Conservation (phyloP, 2,329 filamentous ascomycete genomes). For the Zymoseptoria crescenta region DNA sequence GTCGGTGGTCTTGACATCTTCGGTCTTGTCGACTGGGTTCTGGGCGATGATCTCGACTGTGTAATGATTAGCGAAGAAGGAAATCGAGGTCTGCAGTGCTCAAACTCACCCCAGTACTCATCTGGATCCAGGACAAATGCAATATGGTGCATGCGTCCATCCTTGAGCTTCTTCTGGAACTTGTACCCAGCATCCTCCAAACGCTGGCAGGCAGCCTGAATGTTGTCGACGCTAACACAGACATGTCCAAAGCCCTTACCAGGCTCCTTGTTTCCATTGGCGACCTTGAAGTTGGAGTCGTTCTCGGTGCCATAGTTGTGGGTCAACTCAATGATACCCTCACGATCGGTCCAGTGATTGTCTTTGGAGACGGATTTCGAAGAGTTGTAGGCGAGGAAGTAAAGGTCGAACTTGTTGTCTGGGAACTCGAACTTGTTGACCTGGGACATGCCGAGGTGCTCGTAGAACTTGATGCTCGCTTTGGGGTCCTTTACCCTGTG, state of each 20-base stretch:
- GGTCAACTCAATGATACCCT: constrained; percentile 72
- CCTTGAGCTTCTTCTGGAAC: constrained; percentile 90
- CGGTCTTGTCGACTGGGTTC: constrained; percentile 63
- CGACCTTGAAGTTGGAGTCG: constrained; percentile 70
- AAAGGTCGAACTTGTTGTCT: constrained; percentile 84
- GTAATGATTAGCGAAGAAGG: constrained; percentile 23
- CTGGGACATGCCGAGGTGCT: constrained; percentile 79
- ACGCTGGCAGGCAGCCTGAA: constrained; percentile 82
- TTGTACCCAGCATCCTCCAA: constrained; percentile 83
- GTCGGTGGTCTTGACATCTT: constrained; percentile 65
- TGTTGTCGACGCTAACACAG: constrained; percentile 59
- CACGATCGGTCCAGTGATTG: constrained; percentile 67
- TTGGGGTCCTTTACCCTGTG: constrained; percentile 84
- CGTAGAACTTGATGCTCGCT: constrained; percentile 78
- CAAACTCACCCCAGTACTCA: not conserved
- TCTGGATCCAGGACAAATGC: constrained; percentile 66
- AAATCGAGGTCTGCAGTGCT: too few species aligned
- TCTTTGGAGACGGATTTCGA: constrained; percentile 65
- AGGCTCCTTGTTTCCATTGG: constrained; percentile 87
- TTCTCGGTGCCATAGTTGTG: constrained; percentile 83
- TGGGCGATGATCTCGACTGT: constrained; percentile 73
- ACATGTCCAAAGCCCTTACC: constrained; percentile 76
- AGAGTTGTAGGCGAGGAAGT: constrained; percentile 86
- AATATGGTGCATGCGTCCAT: constrained; percentile 80
- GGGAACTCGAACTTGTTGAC: constrained; percentile 75